These are phyloP conservation scores for Trichoderma oligosporum DNA, from an alignment of 2,329 filamentous ascomycete species.

Conservation along the genomic window DNA sequence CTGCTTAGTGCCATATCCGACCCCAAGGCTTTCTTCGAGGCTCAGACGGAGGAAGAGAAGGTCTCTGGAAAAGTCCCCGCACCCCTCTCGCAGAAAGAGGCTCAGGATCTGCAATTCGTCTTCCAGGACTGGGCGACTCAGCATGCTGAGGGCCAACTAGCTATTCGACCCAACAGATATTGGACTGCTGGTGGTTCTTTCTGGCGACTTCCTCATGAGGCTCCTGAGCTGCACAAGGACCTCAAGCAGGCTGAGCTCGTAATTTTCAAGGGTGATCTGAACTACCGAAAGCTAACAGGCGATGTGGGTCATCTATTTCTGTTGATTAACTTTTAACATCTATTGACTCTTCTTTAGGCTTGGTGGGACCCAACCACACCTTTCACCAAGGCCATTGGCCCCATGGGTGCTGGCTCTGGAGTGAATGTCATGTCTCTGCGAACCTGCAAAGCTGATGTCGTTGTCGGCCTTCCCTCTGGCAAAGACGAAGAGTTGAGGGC, in stretches of 20 bases:
- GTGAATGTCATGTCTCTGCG: constrained; percentile 81
- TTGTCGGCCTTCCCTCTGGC: constrained; percentile 79
- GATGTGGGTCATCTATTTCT: constrained; percentile 58
- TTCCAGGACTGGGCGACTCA: constrained; percentile 77
- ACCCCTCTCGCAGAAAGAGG: constrained; percentile 64
- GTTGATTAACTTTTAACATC: background rate
- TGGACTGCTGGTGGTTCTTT: constrained; percentile 88
- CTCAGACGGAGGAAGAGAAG: constrained; percentile 64
- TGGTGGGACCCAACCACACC: constrained; percentile 82
- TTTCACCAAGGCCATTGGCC: constrained; percentile 80
- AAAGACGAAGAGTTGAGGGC: constrained; percentile 76
- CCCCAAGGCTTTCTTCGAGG: constrained; percentile 75
- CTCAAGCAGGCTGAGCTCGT: constrained; percentile 80
- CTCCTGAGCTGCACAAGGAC: constrained; percentile 67
- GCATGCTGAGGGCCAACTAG: constrained; percentile 78
- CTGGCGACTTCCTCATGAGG: constrained; percentile 75
- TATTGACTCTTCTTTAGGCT: constrained; percentile 27
- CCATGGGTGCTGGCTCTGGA: constrained; percentile 75
- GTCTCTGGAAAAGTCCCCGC: constrained; percentile 54
- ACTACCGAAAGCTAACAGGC: constrained; percentile 87
- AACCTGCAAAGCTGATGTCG: constrained; percentile 95
- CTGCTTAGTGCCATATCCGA: constrained; percentile 75
- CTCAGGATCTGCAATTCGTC: constrained; percentile 65
- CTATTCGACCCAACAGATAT: constrained; percentile 79
- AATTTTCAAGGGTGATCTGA: constrained; percentile 95